These are phyloP conservation scores for Paramecium primaurelia DNA, from an alignment of 73 alveolate genomes.

Conservation along the genomic window DNA sequence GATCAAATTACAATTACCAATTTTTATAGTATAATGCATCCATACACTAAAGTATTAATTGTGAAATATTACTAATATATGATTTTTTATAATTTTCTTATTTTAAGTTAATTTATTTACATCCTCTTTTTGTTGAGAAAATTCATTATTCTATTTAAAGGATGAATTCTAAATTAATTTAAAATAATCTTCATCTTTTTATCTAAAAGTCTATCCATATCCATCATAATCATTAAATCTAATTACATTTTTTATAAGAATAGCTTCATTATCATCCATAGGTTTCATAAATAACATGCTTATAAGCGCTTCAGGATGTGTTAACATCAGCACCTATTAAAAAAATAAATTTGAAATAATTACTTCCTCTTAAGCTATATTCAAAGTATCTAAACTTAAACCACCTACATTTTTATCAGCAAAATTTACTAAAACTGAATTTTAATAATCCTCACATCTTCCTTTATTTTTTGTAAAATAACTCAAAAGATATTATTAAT, in stretches of 20 bases:
- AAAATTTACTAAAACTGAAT: not conserved
- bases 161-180: not conserved
- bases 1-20: not conserved
- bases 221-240: not conserved
- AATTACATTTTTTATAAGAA: not conserved
- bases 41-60: not conserved
- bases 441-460: not conserved
- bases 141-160: not conserved
- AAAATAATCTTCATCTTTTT: not conserved
- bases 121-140: not conserved
- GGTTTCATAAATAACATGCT: not conserved
- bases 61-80: not conserved
- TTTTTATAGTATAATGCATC: not conserved
- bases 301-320: not conserved
- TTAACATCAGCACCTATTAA: not conserved
- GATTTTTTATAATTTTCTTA: not conserved
- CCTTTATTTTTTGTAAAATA: not conserved
- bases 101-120: not conserved
- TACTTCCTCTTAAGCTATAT: constrained; percentile 25
- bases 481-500: not conserved
- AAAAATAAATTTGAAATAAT: not conserved
- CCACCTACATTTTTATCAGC: not conserved
- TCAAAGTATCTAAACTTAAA: not conserved
- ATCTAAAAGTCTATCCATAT: not conserved
- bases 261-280: not conserved